Evolutionary conservation across 306 rosid genomes (phyloP).

Genomic region (Cucumis cinereus): DNA sequence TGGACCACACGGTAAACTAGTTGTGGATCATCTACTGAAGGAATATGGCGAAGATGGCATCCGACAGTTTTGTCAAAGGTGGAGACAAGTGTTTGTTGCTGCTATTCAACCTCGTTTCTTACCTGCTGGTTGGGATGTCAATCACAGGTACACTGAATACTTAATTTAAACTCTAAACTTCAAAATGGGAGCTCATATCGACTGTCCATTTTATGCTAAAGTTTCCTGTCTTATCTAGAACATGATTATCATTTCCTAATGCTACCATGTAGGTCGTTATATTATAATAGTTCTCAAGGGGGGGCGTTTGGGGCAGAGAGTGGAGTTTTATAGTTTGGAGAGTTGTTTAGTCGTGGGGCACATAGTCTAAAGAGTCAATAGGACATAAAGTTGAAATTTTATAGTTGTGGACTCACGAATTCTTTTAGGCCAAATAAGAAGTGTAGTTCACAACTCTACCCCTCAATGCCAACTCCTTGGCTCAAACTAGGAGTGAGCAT

Average conservation of each 20-base stretch:
- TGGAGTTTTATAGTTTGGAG: too few species aligned
- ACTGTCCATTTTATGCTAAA: not conserved
- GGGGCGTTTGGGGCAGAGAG: too few species aligned
- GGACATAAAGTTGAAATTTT: too few species aligned
- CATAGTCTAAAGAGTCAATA: too few species aligned
- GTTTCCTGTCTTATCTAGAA: not conserved
- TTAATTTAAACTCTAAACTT: not conserved
- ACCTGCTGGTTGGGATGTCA: slow-evolving; percentile 88
- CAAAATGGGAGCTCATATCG: not conserved
- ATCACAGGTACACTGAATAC: slow-evolving; percentile 59
- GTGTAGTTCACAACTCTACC: too few species aligned
- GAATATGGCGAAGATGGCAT: slow-evolving; percentile 72
- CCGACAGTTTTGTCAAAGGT: slow-evolving; percentile 64
- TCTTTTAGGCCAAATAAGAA: too few species aligned
- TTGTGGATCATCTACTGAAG: slow-evolving; percentile 63
- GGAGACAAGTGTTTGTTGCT: slow-evolving; percentile 87
- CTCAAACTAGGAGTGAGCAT: too few species aligned
- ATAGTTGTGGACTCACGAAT: too few species aligned
- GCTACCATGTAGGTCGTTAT: not conserved
- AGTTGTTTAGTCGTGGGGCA: too few species aligned
- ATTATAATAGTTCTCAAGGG: not conserved
- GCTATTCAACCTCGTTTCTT: slow-evolving; percentile 76
- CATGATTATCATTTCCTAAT: not conserved
- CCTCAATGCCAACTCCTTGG: too few species aligned
- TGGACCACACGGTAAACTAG: slow-evolving; percentile 91